Evolutionary conservation across 768 basidiomycete species (phyloP), one percentile per base, ranked within the genome.

Genomic region (Podaxis rugospora): DNA sequence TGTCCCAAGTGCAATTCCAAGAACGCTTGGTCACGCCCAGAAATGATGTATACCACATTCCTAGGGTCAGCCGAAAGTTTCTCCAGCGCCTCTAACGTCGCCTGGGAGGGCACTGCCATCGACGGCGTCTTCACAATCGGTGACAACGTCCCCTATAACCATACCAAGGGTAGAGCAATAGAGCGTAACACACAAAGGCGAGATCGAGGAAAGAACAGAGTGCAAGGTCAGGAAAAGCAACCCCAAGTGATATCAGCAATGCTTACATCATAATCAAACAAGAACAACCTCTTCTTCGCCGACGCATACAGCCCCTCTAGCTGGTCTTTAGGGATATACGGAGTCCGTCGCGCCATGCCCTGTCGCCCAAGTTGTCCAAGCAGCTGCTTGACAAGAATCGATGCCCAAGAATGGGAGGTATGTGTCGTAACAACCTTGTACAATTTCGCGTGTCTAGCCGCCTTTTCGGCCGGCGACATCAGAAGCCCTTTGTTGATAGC

Each of bases 1-100:
- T 93, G 89, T 1, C 95, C 96, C 21, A 98, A 82, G 69, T 98
- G 94, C 67, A 89, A 83, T 69, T 94, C 92, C 14, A 99, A 79
- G 83, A 99, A 99, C 55, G 76, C 90, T 54, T 89, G 88, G 71
- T 98, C 96, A 28, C 96, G 92, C 1, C 96, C 96, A 0, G 95
- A 97, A 72, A 99, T 97, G 73, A 99, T 94, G 77, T 94, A 98
- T 57, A 98, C 95, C 46, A 97, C 66, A 74, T 99, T 99, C 68
- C 80, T 80, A 23, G 95, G 92, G 72, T 98, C 95, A 14, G 78
- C 75, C 0, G 89, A 76, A 37, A 99, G 83, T 61, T 78, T 78
- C 56, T 82, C 74, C 61, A 99, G 87, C 0, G 92, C 91, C 55
- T 80, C 76, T 46, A 95, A 82, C 2, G 95, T 88, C 18, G 81